phyloP scores from a whole-genome alignment of 345 rosid genomes.

The Psidium friedrichsthalianum region DNA sequence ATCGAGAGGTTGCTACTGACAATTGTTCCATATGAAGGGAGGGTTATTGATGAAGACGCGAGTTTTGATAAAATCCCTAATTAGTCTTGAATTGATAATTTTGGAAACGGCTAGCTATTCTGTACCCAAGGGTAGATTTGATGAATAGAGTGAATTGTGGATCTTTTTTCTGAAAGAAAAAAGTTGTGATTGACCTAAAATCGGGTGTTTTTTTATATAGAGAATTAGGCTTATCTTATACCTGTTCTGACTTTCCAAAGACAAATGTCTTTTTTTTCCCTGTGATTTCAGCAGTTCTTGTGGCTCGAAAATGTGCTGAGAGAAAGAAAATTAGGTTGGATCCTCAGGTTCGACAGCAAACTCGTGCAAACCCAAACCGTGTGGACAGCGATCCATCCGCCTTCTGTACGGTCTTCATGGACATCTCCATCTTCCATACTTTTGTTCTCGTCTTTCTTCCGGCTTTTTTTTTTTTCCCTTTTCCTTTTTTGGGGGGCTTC shows the following conservation, averaged over 20 bases:
- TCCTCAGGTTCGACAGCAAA: background rate
- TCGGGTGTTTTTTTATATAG: too few species aligned
- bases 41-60: background rate
- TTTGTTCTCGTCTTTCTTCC: background rate
- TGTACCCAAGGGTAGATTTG: rapidly evolving
- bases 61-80: background rate
- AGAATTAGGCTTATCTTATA: background rate
- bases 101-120: background rate
- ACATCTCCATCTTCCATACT: background rate
- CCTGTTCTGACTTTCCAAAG: background rate
- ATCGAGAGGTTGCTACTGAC: background rate
- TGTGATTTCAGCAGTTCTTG: background rate
- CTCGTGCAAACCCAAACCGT: slow-evolving; percentile 7
- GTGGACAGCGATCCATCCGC: slow-evolving; percentile 23
- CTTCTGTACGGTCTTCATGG: background rate
- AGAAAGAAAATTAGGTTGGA: background rate
- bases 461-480: background rate
- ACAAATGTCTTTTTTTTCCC: too few species aligned
- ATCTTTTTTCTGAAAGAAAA: background rate
- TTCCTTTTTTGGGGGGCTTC: background rate
- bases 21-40: background rate
- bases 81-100: background rate
- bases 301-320: background rate
- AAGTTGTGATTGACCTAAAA: background rate
- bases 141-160: background rate